Conservation (phyloP, 2,329 filamentous ascomycete species). For the Verticillium nubilum region DNA sequence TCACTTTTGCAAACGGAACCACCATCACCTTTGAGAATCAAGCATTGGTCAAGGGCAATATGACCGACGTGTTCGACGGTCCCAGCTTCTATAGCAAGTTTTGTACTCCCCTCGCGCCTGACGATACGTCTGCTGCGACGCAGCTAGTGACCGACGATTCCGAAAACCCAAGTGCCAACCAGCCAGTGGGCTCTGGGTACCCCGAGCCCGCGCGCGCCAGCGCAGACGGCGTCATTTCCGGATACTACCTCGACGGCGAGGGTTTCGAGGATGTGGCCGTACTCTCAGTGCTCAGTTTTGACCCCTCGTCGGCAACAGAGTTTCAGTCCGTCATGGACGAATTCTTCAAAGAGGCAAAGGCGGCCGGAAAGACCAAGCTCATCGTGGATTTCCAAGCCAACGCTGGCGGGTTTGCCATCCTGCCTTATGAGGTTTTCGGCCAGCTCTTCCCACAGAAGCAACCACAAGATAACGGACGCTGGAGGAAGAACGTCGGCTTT, state of each 20-base stretch:
- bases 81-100: conserved; percentile 26
- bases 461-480: conserved; percentile 30
- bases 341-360: conserved; percentile 26
- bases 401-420: conserved; percentile 50
- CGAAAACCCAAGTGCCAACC: no score
- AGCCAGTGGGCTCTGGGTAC: conserved; percentile 15
- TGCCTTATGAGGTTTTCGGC: conserved; percentile 55
- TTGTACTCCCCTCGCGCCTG: conserved; percentile 16
- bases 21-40: conserved; percentile 21
- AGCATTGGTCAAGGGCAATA: conserved; percentile 20
- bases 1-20: conserved; percentile 31
- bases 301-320: conserved; percentile 18
- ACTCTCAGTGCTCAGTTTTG: conserved; percentile 19
- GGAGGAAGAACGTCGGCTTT: conserved; percentile 34
- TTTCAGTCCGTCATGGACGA: conserved; percentile 27
- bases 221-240: conserved; percentile 17
- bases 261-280: conserved; percentile 28
- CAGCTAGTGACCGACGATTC: background rate
- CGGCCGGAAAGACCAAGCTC: conserved; percentile 51
- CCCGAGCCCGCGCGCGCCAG: conserved; percentile 21
- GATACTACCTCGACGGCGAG: conserved; percentile 27
- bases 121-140: conserved; percentile 1
- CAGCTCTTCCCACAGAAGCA: conserved; percentile 39
- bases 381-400: conserved; percentile 55
- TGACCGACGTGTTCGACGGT: conserved; percentile 24